Base-by-base conservation (phyloP, 2,329 filamentous ascomycete species). In the Colletotrichum zoysiae region DNA sequence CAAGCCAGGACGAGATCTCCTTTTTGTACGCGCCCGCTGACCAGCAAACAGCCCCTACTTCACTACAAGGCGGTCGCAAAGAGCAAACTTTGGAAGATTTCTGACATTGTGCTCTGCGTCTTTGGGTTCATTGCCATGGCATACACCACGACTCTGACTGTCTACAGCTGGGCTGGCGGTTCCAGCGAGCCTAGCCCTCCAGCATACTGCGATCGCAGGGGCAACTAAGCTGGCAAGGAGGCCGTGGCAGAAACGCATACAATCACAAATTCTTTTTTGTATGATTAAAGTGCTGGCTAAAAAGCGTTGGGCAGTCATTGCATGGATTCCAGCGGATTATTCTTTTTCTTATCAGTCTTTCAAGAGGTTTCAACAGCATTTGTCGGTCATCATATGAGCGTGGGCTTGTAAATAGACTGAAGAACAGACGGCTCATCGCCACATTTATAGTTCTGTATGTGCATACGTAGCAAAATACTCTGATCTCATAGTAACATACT, bases 121-220 rank as follows among this genome's bases (percentile, higher is more conserved):
- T 94, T 98, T 77, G 96, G 96, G 9, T 83, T 95, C 65, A 81
- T 95, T 23, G 94, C 94, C 76, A 99, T 98, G 93, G 89, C 89
- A 7, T 99, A 99, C 81, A 97, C 96, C 0, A 98, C 96, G 0
- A 86, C 88, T 46, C 85, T 98, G 77, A 99, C 96, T 0, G 85
- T 98, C 59, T 88, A 92, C 79, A 97, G 93, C 81, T 99, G 96
- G 97, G 89, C 93, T 8, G 86, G 85, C 62, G 89, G 90, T 5
- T 77, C 81, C 0, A 79, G 78, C 1, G 82, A 82, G 18, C 82
- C 85, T 18, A 79, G 79, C 69, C 76, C 81, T 9, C 88, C 88
- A 0, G 86, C 86, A 66, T 89, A 90, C 78, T 90, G 88, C 74
- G 87, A 90, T 65, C 80, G 80, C 65, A 81, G 76, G 46, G 65